Base-by-base conservation (phyloP, 352 stramenopile species). In the Phytophthora litchii region DNA sequence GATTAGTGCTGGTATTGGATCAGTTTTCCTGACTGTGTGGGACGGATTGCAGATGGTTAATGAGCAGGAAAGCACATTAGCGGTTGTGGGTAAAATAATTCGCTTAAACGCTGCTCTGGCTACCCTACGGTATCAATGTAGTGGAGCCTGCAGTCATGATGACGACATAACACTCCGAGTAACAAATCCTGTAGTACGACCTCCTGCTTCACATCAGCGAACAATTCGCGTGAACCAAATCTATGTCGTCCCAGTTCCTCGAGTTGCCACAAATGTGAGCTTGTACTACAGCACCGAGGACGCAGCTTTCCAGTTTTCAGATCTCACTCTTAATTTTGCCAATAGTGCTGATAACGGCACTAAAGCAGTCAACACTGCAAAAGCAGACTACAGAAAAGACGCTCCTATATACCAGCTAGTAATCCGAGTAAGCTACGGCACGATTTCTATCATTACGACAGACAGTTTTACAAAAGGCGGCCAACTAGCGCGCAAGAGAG, bases 231-330 rank as follows among this genome's bases (percentile, higher is more conserved):
- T 83, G 23, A 37, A 64, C 14, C 70, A 81, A 8, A 25, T 48
- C 7, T 55, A 70, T 21, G 51, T 67, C 0, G 31, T 76, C 0
- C 60, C 54, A 7, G 32, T 80, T 20, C 76, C 76, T 7, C 56
- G 48, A 8, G 67, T 84, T 14, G n/a, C 40, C 8, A 45, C 75
- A 6, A 56, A 38, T 19, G 43, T 59, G 19, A 54, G 31, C 21
- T 71, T 78, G 32, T 78, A 76, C 32, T 70, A 70, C 13, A 61
- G 47, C 11, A 42, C 60, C 45, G 76, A 89, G 45, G 79, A 87
- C 38, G 54, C 54, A 36, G 62, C 61, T 12, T 87, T 80, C 40
- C 67, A 51, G 23, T 86, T 86, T 37, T 59, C 77, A 6, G 48
- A 78, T 20, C 52, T 89, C 13, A 21, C 54, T 16, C 42, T 83